phyloP scores from a whole-genome alignment of 768 basidiomycete species.

The Fomitopsis serialis region DNA sequence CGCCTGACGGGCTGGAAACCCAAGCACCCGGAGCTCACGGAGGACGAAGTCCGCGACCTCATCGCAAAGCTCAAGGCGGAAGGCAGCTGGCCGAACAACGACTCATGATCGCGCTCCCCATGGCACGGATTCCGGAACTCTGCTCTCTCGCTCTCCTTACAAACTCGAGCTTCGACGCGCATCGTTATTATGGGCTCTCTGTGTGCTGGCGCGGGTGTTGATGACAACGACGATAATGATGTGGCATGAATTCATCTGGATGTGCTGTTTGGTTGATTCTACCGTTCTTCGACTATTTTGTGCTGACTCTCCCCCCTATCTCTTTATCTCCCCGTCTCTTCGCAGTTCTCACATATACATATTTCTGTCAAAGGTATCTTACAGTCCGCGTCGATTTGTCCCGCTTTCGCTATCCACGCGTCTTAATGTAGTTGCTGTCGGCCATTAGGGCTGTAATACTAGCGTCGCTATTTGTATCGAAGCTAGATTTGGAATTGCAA shows the following conservation, averaged over 20 bases:
- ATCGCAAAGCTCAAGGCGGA: constrained; percentile 81
- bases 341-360: not conserved
- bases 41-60: constrained; percentile 58
- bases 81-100: constrained; percentile 38
- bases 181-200: not conserved
- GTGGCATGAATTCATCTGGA: not conserved
- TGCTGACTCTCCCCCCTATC: too few relatives aligned
- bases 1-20: constrained; percentile 65
- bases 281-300: not conserved
- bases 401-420: not conserved
- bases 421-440: not conserved
- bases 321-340: not conserved
- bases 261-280: not conserved
- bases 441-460: not conserved
- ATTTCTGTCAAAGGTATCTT: not conserved
- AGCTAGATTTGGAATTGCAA: too few relatives aligned
- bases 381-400: not conserved
- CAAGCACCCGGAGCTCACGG: constrained; percentile 55
- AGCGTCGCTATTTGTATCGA: not conserved
- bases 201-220: not conserved
- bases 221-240: not conserved
- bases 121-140: too few relatives aligned
- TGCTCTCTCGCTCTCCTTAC: too few relatives aligned
- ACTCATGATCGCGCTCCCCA: constrained; percentile 9
- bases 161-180: not conserved